A percentile compares a stretch with the other conserved stretches of the same genome.
Evolutionary conservation across 768 basidiomycete genomes (phyloP).

Genomic region (Collybia sp.): DNA sequence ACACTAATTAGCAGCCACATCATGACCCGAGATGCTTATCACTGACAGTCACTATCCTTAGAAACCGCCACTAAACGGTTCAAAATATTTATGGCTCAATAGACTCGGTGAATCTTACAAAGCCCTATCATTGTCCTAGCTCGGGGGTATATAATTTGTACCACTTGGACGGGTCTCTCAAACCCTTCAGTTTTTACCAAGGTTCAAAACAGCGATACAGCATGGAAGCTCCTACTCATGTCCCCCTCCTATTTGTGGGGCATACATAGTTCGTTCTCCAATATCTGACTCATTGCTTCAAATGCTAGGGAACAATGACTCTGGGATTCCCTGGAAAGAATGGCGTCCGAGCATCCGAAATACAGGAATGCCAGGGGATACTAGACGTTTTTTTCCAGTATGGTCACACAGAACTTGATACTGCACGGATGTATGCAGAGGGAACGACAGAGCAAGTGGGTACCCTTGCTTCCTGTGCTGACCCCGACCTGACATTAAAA

Average conservation of each 20-base stretch:
- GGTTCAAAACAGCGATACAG: background rate
- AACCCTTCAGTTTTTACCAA: too few species aligned
- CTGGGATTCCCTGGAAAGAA: conserved; percentile 36
- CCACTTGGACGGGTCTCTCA: too few species aligned
- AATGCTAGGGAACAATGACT: conserved; percentile 42
- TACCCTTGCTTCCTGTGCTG: background rate
- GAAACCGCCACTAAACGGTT: too few species aligned
- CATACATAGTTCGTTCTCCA: background rate
- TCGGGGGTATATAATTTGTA: too few species aligned
- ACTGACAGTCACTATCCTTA: background rate
- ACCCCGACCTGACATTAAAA: background rate
- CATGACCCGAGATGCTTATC: background rate
- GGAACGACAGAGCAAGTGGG: background rate
- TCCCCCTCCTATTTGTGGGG: conserved; percentile 34
- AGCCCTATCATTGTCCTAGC: too few species aligned
- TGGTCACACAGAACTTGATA: background rate
- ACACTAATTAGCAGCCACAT: too few species aligned
- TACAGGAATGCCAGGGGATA: conserved; percentile 18
- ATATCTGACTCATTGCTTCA: background rate
- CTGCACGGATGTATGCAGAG: background rate
- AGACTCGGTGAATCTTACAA: too few species aligned
- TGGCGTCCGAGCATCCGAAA: conserved; percentile 31
- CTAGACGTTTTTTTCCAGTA: background rate
- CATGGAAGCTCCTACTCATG: conserved; percentile 16
- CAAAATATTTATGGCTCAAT: too few species aligned